These are phyloP conservation scores for Geosmithia flava DNA, from an alignment of 2,329 filamentous ascomycete genomes.

Conservation along the genomic window DNA sequence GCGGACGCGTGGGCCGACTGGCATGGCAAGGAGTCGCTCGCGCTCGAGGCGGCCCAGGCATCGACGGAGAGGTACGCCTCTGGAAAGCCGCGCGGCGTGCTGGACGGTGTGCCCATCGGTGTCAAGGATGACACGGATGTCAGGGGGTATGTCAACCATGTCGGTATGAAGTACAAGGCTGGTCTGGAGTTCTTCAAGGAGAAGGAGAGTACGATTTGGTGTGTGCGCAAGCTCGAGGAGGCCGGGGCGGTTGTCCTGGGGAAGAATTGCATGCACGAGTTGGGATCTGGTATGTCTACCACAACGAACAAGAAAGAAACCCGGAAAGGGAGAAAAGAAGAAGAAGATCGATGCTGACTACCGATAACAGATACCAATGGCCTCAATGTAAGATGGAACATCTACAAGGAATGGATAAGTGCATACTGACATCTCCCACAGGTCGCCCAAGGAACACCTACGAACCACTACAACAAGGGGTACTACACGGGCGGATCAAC, in stretches of 20 bases:
- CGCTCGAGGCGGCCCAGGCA: slow-evolving; percentile 55
- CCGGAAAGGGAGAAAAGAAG: background rate
- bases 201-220: slow-evolving; percentile 51
- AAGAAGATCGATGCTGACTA: background rate
- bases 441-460: slow-evolving; percentile 58
- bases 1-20: slow-evolving; percentile 62
- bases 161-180: slow-evolving; percentile 51
- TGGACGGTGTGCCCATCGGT: slow-evolving; percentile 74
- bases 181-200: slow-evolving; percentile 36
- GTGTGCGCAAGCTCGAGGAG: slow-evolving; percentile 22
- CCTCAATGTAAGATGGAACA: slow-evolving; percentile 45
- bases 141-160: slow-evolving; percentile 54
- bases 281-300: slow-evolving; percentile 48
- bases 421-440: slow-evolving; percentile 6
- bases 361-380: slow-evolving; percentile 55
- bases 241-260: slow-evolving; percentile 27
- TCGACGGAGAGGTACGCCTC: slow-evolving; percentile 62
- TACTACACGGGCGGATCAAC: slow-evolving; percentile 79
- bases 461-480: slow-evolving; percentile 62
- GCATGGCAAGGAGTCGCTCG: slow-evolving; percentile 40
- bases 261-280: slow-evolving; percentile 70
- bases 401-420: too few relatives aligned
- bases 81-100: slow-evolving; percentile 50
- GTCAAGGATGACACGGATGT: slow-evolving; percentile 74
- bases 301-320: background rate